Conservation (phyloP, 306 rosid species). For the Quercus ilex region DNA sequence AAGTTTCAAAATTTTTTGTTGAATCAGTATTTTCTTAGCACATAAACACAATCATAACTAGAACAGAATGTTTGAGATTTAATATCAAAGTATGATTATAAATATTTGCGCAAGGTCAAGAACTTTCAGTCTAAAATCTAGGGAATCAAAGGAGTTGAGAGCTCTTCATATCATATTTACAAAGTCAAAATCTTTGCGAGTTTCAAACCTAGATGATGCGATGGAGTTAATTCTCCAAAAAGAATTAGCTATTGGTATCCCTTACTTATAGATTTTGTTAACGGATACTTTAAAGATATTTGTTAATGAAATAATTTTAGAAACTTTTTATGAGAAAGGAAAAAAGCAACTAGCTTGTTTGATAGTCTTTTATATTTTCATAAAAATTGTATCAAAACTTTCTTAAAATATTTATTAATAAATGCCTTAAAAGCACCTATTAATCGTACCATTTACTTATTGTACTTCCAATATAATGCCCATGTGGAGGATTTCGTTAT, state of each 20-base stretch:
- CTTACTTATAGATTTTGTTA: too few species aligned
- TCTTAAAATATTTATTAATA: too few species aligned
- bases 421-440: too few species aligned
- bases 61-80: background rate
- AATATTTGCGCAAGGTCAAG: background rate
- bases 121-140: background rate
- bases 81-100: background rate
- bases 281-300: too few species aligned
- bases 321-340: too few species aligned
- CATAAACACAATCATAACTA: background rate
- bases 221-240: background rate
- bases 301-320: too few species aligned
- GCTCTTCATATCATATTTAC: background rate
- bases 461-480: background rate
- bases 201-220: background rate
- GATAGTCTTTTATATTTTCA: too few species aligned
- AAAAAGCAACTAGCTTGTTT: too few species aligned
- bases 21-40: too few species aligned
- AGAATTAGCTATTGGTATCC: background rate
- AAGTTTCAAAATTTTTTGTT: too few species aligned
- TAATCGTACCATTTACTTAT: background rate
- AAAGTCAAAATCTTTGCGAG: background rate
- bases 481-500: background rate
- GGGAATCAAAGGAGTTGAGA: background rate
- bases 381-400: too few species aligned